A percentile compares a stretch with the other conserved stretches of the same genome.
phyloP scores from a whole-genome alignment of 179 eudicot species.

The Sideroxylon spinosum region DNA sequence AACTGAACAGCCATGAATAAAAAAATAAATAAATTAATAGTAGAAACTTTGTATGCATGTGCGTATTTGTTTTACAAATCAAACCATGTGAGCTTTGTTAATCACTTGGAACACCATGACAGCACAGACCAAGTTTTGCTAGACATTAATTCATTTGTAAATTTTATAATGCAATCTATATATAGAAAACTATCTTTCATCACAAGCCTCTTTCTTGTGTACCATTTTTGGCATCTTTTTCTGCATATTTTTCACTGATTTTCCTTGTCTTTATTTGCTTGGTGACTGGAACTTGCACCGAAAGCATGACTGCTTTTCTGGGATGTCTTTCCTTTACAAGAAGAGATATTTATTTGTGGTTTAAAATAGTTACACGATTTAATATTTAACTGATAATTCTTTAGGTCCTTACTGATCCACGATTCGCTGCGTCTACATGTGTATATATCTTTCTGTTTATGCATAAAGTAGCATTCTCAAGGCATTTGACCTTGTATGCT shows the following conservation, averaged over 20 bases:
- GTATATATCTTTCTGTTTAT: too few relatives aligned
- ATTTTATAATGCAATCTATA: not conserved
- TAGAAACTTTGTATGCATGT: too few relatives aligned
- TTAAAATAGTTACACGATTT: not conserved
- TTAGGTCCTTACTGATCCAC: not conserved
- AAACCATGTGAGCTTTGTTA: slow-evolving; percentile 6
- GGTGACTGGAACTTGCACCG: not conserved
- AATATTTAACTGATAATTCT: not conserved
- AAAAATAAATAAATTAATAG: too few relatives aligned
- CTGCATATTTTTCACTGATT: not conserved
- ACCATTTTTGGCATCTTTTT: not conserved
- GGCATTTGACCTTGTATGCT: not conserved
- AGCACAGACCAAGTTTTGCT: not conserved
- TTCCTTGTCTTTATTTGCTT: not conserved
- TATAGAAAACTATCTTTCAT: not conserved
- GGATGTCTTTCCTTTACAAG: not conserved
- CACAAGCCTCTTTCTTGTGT: not conserved
- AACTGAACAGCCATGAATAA: not conserved
- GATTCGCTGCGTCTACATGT: not conserved
- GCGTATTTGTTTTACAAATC: not conserved
- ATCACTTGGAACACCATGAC: not conserved
- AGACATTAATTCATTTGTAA: not conserved
- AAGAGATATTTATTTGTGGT: not conserved
- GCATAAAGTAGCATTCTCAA: not conserved
- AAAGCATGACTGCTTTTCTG: not conserved